Percentiles rank a stretch among this genome's conserved stretches.
These are phyloP conservation scores for Bromus sterilis DNA, from an alignment of 176 grass and related monocot species.

Conservation along the genomic window DNA sequence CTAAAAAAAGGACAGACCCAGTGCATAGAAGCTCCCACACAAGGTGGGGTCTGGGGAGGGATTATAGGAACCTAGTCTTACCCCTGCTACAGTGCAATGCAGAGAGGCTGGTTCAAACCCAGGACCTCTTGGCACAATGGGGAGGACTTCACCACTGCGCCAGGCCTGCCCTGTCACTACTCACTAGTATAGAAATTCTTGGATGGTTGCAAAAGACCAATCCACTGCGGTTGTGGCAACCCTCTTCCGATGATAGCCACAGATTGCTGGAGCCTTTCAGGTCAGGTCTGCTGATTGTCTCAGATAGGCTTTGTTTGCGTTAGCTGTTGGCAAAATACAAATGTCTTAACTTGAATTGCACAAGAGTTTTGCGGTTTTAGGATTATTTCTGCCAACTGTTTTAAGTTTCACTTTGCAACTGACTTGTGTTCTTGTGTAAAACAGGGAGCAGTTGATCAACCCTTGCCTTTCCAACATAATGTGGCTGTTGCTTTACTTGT, in stretches of 20 bases:
- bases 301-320: neutral
- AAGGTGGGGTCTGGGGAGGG: too few species aligned
- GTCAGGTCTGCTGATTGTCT: neutral
- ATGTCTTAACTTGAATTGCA: neutral
- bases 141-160: too few species aligned
- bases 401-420: neutral
- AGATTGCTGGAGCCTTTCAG: neutral
- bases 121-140: too few species aligned
- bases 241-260: neutral
- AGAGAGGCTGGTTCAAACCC: too few species aligned
- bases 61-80: too few species aligned
- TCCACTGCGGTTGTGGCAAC: neutral
- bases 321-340: neutral
- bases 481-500: conserved; percentile 69
- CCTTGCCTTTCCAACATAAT: conserved; percentile 85
- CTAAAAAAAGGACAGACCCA: too few species aligned
- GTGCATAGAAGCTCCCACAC: too few species aligned
- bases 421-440: conserved; percentile 26
- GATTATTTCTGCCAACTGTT: neutral
- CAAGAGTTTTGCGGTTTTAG: neutral
- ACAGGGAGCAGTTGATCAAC: conserved; percentile 76
- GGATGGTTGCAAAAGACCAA: neutral
- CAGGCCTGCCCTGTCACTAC: too few species aligned
- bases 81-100: too few species aligned
- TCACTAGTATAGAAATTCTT: neutral